Evolutionary conservation across 2,329 filamentous ascomycete species (phyloP).

Genomic region (Beauveria varroae): DNA sequence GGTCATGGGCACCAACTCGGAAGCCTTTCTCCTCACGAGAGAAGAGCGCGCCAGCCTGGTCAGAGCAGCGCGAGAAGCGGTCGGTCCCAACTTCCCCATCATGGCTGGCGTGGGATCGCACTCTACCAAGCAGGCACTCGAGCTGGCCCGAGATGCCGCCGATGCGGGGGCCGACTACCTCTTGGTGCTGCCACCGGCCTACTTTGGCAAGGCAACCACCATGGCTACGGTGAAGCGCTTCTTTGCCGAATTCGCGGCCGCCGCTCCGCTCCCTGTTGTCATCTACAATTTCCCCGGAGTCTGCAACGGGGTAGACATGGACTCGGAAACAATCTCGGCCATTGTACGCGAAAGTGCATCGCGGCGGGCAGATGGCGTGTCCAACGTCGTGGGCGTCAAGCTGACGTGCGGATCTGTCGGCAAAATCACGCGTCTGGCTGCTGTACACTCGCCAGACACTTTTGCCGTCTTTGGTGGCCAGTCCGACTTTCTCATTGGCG

Average conservation of each 20-base stretch:
- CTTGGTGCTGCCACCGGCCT: too few species aligned
- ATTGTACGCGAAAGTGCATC: conserved; percentile 37
- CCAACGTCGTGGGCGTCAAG: conserved; percentile 56
- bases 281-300: conserved; percentile 65
- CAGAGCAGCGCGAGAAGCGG: too few species aligned
- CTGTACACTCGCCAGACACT: conserved; percentile 13
- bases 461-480: neutral
- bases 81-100: too few species aligned
- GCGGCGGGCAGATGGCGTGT: too few species aligned
- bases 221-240: conserved; percentile 28
- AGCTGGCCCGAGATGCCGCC: too few species aligned
- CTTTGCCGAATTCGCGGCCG: conserved; percentile 48
- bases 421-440: conserved; percentile 50
- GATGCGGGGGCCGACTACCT: too few species aligned
- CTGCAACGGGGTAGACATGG: conserved; percentile 60
- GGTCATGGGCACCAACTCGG: too few species aligned
- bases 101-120: too few species aligned
- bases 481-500: neutral
- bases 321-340: conserved; percentile 46
- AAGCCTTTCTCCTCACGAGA: too few species aligned
- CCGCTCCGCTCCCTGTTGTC: conserved; percentile 48
- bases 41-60: too few species aligned
- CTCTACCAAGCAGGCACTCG: too few species aligned
- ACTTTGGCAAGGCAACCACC: too few species aligned
- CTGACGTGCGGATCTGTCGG: conserved; percentile 57